Base-by-base conservation (phyloP, 1,139 yeast genomes). In the Nakaseomyces delphensis region DNA sequence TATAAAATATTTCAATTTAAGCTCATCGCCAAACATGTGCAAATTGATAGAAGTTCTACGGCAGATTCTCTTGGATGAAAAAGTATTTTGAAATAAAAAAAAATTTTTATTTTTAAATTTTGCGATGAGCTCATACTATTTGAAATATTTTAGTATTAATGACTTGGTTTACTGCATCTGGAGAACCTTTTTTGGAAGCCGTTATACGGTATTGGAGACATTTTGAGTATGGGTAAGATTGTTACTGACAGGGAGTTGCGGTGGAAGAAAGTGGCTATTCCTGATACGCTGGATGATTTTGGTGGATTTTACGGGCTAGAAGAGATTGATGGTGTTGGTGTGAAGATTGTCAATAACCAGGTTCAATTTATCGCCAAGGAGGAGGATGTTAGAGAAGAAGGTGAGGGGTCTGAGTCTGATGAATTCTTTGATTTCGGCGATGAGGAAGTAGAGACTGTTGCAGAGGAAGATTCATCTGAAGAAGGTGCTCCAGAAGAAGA, bases 251-350 rank as follows among this genome's bases (percentile, higher is more conserved):
- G 21, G 37, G 37, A 69, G 24, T 65, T 83, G 49, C 65, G 68
- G 16, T 91, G 98, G 98, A 83, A 82, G 53, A 64, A 79, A 4
- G 95, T 86, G 11, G 83, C 81, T 1, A 74, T 91, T 40, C 91
- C 94, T 4, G 91, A 84, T 50, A 80, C 86, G 30, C 63, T 85
- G 47, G 96, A 81, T 46, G 95, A 85, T 60, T 83, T 83, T 58
- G 89, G 83, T 54, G 96, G 96, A 0, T 81, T 87, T 52, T 85
- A 79, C 62, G 98, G 96, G 0, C 66, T 91, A 35, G 97, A 91
- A 62, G 98, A 91, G 60, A 74, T 91, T 42, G 96, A 87, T 43
- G 96, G 96, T 21, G 96, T 89, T 19, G 89, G 76, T 54, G 89
- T 89, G 4, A 75, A 75, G 48, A 70, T 77, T 43, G 76, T 77